phyloP scores from a whole-genome alignment of 305 asterid genomes.

The Fraxinus sp. region DNA sequence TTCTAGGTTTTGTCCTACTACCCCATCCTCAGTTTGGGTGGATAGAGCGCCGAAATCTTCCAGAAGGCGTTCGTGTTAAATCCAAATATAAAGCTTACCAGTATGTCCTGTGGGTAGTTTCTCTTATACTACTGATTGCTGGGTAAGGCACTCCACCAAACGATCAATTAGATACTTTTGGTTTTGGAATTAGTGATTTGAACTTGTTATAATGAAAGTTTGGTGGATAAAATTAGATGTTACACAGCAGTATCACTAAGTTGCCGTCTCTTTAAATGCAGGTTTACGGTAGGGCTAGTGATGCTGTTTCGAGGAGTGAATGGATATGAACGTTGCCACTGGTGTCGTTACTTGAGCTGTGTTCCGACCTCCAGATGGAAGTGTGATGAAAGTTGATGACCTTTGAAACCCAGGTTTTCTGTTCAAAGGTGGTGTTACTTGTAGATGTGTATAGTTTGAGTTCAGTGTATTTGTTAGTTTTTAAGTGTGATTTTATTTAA shows the following conservation, averaged over 20 bases:
- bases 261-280: conserved; percentile 24
- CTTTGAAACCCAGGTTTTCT: neutral
- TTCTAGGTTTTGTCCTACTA: conserved; percentile 72
- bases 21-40: conserved; percentile 91
- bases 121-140: conserved; percentile 52
- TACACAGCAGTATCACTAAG: neutral
- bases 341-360: conserved; percentile 76
- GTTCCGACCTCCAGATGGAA: conserved; percentile 78
- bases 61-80: conserved; percentile 45
- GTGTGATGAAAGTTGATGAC: conserved; percentile 38
- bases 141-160: conserved; percentile 47
- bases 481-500: conserved; percentile 6
- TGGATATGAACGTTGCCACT: conserved; percentile 66
- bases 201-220: neutral
- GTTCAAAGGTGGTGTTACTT: neutral
- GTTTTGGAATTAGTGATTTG: neutral
- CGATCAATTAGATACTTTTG: neutral
- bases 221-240: neutral
- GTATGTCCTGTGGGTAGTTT: conserved; percentile 52
- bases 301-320: conserved; percentile 70
- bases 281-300: conserved; percentile 60
- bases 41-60: conserved; percentile 58
- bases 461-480: neutral
- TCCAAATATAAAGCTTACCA: conserved; percentile 72
- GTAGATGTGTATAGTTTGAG: conserved; percentile 17